A percentile compares a stretch with the other conserved stretches of the same genome.
Conservation (phyloP, 75 land plant genomes). For the Isoetes taiwanensis region DNA sequence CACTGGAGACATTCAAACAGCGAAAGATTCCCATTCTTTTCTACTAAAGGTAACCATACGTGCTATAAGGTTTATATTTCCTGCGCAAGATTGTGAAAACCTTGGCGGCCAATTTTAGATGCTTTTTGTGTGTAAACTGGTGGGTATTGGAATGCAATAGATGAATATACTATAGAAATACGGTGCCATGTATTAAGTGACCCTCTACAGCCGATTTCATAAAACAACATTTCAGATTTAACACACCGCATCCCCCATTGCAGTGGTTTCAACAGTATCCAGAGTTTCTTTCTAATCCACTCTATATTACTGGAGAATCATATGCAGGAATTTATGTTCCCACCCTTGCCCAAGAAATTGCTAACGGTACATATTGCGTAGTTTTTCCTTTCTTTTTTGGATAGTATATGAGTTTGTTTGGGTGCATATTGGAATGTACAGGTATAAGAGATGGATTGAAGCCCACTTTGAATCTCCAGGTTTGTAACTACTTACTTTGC, state of each 20-base stretch:
- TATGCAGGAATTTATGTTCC: slow-evolving; percentile 92
- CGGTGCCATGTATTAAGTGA: too few species aligned
- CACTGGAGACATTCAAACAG: slow-evolving; percentile 75
- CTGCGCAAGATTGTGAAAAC: too few species aligned
- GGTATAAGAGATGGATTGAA: slow-evolving; percentile 50
- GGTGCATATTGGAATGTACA: slow-evolving; percentile 13
- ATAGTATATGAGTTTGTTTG: background rate
- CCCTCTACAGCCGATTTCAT: too few species aligned
- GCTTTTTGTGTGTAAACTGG: too few species aligned
- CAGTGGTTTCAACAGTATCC: slow-evolving; percentile 81
- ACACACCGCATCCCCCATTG: too few species aligned
- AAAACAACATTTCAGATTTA: too few species aligned
- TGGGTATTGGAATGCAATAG: too few species aligned
- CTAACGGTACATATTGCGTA: slow-evolving; percentile 33
- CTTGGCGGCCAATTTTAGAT: too few species aligned
- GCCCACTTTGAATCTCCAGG: slow-evolving; percentile 76
- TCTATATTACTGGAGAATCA: slow-evolving; percentile 81
- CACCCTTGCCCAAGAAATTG: slow-evolving; percentile 51
- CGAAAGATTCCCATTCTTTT: slow-evolving; percentile 63
- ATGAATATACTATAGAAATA: too few species aligned
- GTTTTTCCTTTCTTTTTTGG: background rate
- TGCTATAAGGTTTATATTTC: too few species aligned
- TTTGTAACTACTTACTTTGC: slow-evolving; percentile 2
- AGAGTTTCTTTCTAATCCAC: slow-evolving; percentile 58
- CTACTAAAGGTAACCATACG: slow-evolving; percentile 38